phyloP scores from a whole-genome alignment of 495 filamentous ascomycete species.

The Saxophila tyrrhenica region DNA sequence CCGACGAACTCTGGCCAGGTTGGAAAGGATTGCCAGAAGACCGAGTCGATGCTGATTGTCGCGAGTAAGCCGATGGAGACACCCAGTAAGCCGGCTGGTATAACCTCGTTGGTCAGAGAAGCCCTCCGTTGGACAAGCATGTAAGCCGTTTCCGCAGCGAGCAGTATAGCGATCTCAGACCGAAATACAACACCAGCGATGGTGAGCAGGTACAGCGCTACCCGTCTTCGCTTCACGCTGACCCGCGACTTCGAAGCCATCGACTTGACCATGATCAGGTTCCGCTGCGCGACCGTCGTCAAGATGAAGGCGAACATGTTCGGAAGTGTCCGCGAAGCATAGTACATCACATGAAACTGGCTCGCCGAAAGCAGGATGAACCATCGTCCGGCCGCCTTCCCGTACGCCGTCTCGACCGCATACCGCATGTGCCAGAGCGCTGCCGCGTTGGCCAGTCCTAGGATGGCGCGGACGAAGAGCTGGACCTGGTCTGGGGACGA shows the following conservation, averaged over 20 bases:
- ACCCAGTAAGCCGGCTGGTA: conserved; percentile 58
- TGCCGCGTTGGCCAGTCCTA: conserved; percentile 67
- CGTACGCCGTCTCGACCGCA: conserved; percentile 57
- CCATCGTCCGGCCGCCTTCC: conserved; percentile 61
- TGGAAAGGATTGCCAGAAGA: conserved; percentile 69
- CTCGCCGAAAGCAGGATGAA: conserved; percentile 69
- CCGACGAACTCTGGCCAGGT: conserved; percentile 85
- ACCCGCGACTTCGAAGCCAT: conserved; percentile 20
- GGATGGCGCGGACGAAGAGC: conserved; percentile 56
- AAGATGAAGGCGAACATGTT: conserved; percentile 95
- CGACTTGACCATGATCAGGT: conserved; percentile 48
- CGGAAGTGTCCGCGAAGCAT: conserved; percentile 81
- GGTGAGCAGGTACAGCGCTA: conserved; percentile 64
- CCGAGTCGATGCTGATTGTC: conserved; percentile 70
- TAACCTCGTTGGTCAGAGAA: conserved; percentile 43
- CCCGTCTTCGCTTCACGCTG: conserved; percentile 15
- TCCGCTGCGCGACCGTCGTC: conserved; percentile 54
- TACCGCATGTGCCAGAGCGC: conserved; percentile 53
- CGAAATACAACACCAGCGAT: conserved; percentile 79
- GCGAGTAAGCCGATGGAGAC: conserved; percentile 47
- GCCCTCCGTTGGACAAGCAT: conserved; percentile 47
- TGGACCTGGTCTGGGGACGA: conserved; percentile 33
- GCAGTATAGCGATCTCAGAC: conserved; percentile 76
- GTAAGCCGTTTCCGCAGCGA: conserved; percentile 44
- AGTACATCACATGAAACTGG: conserved; percentile 91